Conservation (phyloP, 257 asterid genomes). For the Scutellaria minor region DNA sequence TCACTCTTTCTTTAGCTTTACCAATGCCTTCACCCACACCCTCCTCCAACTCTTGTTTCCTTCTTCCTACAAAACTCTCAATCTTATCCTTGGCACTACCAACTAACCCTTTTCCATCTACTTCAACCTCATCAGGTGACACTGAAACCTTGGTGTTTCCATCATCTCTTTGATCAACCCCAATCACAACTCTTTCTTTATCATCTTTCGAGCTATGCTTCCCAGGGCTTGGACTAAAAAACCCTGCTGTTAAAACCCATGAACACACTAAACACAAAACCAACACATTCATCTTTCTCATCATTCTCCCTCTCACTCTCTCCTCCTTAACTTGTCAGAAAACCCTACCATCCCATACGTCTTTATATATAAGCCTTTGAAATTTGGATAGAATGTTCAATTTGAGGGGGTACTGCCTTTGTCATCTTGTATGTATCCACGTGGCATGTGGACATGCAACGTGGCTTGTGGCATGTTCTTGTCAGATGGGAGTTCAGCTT, state of each 20-base stretch:
- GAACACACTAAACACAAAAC: conserved; percentile 38
- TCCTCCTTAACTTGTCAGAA: neutral
- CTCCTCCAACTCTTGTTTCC: conserved; percentile 15
- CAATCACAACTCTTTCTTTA: conserved; percentile 48
- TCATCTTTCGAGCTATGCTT: conserved; percentile 29
- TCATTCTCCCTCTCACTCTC: neutral
- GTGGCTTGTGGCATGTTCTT: conserved; percentile 33
- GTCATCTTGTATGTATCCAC: conserved; percentile 29
- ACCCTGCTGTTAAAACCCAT: conserved; percentile 37
- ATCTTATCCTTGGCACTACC: conserved; percentile 36
- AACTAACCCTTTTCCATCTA: neutral
- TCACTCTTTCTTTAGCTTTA: conserved; percentile 32
- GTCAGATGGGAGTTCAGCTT: conserved; percentile 2
- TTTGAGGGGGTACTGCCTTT: neutral
- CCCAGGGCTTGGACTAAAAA: conserved; percentile 38
- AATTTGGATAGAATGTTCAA: conserved; percentile 1
- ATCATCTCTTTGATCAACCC: conserved; percentile 35
- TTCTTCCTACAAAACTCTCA: conserved; percentile 32
- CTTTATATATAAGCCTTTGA: neutral
- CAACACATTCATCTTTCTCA: conserved; percentile 16
- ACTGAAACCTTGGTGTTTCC: conserved; percentile 43
- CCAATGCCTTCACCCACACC: conserved; percentile 16
- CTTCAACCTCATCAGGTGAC: conserved; percentile 26
- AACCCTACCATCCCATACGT: neutral
- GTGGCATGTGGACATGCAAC: conserved; percentile 27